These are phyloP conservation scores for Sporisorium iseilematis-ciliati DNA, from an alignment of 1,284 basidiomycete species.

Conservation along the genomic window DNA sequence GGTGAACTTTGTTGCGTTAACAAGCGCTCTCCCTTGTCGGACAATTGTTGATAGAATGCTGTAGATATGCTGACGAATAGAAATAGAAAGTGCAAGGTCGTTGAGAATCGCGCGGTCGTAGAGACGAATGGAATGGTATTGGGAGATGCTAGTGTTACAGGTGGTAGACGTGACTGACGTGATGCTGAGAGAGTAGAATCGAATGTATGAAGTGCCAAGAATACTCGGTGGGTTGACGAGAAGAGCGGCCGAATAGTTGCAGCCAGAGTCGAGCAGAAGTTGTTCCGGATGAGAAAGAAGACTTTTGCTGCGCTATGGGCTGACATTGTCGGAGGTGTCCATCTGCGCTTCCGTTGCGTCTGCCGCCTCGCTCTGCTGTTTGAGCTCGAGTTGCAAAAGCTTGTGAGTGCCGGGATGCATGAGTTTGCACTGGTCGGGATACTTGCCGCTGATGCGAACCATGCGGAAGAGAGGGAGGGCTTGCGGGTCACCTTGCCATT, in stretches of 20 bases:
- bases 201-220: background rate
- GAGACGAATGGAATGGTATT: slow-evolving; percentile 10
- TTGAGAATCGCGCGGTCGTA: background rate
- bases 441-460: slow-evolving; percentile 60
- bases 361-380: slow-evolving; percentile 9
- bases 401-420: slow-evolving; percentile 58
- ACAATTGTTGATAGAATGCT: too few relatives aligned
- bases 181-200: slow-evolving; percentile 15
- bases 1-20: too few relatives aligned
- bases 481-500: slow-evolving; percentile 67
- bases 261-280: too few relatives aligned
- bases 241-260: too few relatives aligned
- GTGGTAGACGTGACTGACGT: slow-evolving; percentile 1
- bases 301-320: background rate
- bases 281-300: background rate
- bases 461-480: slow-evolving; percentile 63
- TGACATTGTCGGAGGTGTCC: slow-evolving; percentile 23
- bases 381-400: slow-evolving; percentile 40
- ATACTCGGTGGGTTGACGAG: background rate
- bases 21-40: too few relatives aligned
- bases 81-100: background rate
- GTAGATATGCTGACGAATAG: too few relatives aligned
- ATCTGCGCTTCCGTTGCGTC: slow-evolving; percentile 12
- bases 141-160: slow-evolving; percentile 23
- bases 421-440: slow-evolving; percentile 58